Evolutionary conservation across 305 asterid genomes (phyloP), one percentile per base, ranked within the genome.

Genomic region (Plantago lanceolata): DNA sequence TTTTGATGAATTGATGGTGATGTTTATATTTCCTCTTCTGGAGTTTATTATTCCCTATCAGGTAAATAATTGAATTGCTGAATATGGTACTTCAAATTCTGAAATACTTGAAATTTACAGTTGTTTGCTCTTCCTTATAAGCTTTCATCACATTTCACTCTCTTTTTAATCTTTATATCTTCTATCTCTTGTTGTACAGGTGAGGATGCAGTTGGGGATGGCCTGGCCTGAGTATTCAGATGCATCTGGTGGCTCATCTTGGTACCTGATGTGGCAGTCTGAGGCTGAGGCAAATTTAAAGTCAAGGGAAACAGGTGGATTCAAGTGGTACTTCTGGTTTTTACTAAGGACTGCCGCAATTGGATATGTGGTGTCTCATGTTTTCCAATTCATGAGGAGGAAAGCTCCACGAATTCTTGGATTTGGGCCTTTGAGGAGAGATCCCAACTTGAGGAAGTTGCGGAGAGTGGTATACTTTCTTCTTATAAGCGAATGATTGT

Each of bases 171-270:
- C 45, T 12, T 8, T 40, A 40, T 40, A 11, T 40, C 15, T 1
- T 11, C 1, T 40, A 35, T 47, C 57, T 61, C 58, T 72, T 66
- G 69, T 70, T 52, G 31, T 62, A 65, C 69, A 94, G 99, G 69
- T 82, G 66, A 86, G 95, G 78, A 74, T 86, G 77, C 78, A 64
- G 31, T 77, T 93, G 76, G 97, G 99, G 59, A 93, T 89, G 99
- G 96, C 96, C 59, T 85, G 89, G 95, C 99, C 97, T 40, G 97
- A 89, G 79, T 85, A 85, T 75, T 71, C 78, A 3, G 91, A 93
- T 74, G 83, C 76, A 67, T 75, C 95, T 70, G 82, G 77, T 13
- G 75, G 77, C 71, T 77, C 97, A 62, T 82, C 90, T 56, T 93
- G 97, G 97, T 94, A 94, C 75, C 71, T 87, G 78, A 81, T 73